phyloP scores from a whole-genome alignment of 1,284 basidiomycete genomes.

The Melampsora larici-populina region DNA sequence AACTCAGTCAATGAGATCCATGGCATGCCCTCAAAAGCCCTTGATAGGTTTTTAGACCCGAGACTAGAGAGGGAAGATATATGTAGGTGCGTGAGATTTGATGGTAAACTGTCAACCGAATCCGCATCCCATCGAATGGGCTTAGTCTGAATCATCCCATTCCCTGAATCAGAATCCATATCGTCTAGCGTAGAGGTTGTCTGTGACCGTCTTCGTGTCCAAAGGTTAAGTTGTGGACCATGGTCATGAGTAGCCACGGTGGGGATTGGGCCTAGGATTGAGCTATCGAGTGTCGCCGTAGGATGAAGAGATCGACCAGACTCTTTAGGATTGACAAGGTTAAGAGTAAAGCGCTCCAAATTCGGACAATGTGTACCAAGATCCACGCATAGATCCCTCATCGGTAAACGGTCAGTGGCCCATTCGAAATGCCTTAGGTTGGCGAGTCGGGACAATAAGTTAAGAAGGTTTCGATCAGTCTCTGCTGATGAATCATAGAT shows the following conservation, averaged over 20 bases:
- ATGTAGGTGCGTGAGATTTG: constrained; percentile 14
- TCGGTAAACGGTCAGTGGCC: constrained; percentile 8
- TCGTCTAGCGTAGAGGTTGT: constrained; percentile 12
- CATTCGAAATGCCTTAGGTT: constrained; percentile 16
- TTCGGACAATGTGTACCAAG: constrained; percentile 17
- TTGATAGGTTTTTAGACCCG: constrained; percentile 20
- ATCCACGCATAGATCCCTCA: background rate
- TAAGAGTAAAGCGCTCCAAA: constrained; percentile 12
- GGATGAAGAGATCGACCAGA: constrained; percentile 1
- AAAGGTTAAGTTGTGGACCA: background rate
- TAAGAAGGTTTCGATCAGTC: background rate
- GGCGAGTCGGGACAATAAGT: constrained; percentile 16
- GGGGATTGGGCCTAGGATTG: background rate
- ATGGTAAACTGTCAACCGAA: background rate
- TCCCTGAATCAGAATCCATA: constrained; percentile 15
- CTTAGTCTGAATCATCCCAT: background rate
- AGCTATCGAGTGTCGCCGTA: background rate
- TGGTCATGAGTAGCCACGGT: background rate
- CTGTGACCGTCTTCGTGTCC: too few species aligned
- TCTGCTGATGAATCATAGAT: background rate
- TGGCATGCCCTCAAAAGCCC: constrained; percentile 12
- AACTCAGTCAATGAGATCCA: constrained; percentile 21
- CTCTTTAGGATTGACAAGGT: constrained; percentile 1
- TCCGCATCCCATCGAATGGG: constrained; percentile 35
- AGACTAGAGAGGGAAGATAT: constrained; percentile 26